Conservation (phyloP, 495 filamentous ascomycete genomes). For the Acidiella bohemica region DNA sequence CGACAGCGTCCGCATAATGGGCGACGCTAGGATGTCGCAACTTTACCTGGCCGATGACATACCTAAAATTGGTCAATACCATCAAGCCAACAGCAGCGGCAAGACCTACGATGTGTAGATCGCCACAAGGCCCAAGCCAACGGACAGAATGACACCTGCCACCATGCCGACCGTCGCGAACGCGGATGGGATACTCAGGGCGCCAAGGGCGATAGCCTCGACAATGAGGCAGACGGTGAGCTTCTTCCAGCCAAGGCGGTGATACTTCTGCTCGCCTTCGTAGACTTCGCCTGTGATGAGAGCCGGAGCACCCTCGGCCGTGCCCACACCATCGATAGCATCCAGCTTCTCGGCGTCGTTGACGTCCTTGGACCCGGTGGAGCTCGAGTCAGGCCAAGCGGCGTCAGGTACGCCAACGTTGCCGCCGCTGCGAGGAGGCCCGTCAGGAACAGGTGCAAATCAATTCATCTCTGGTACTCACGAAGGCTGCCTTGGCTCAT, state of each 20-base stretch:
- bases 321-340: too few species aligned
- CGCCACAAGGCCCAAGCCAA: conserved; percentile 8
- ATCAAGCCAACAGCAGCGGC: too few species aligned
- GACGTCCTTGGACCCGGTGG: too few species aligned
- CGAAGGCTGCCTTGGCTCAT: too few species aligned
- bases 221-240: conserved; percentile 42
- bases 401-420: too few species aligned
- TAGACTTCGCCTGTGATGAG: neutral
- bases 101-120: conserved; percentile 17
- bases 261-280: conserved; percentile 5
- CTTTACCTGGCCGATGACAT: conserved; percentile 14
- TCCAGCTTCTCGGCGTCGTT: too few species aligned
- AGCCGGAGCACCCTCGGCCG: too few species aligned
- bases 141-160: conserved; percentile 24
- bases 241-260: conserved; percentile 4
- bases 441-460: too few species aligned
- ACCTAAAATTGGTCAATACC: too few species aligned
- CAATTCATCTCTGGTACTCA: too few species aligned
- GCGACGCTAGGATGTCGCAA: conserved; percentile 7
- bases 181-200: conserved; percentile 49
- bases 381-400: too few species aligned
- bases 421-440: too few species aligned
- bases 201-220: conserved; percentile 61
- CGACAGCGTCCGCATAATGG: conserved; percentile 10
- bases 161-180: conserved; percentile 53